These are phyloP conservation scores for Torulaspora globosa DNA, from an alignment of 1,139 yeast species.

Conservation along the genomic window DNA sequence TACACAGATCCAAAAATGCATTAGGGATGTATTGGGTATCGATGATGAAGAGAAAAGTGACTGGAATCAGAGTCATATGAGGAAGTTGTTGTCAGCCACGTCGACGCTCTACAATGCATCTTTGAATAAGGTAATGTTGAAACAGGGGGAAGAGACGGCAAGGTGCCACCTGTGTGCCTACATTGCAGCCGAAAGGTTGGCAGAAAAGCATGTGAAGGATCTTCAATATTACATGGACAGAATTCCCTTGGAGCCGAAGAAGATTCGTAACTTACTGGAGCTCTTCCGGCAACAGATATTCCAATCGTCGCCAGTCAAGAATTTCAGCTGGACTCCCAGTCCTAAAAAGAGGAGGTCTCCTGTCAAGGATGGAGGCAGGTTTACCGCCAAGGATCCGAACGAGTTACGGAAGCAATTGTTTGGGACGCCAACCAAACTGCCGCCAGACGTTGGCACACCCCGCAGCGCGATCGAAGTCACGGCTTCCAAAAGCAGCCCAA, in stretches of 20 bases:
- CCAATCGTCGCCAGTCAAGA: conserved; percentile 34
- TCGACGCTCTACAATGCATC: conserved; percentile 51
- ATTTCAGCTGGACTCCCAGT: conserved; percentile 32
- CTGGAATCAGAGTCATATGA: conserved; percentile 46
- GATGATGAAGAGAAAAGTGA: conserved; percentile 34
- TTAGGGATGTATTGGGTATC: conserved; percentile 23
- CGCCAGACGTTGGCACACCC: neutral
- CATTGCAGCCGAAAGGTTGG: conserved; percentile 52
- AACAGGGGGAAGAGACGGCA: conserved; percentile 55
- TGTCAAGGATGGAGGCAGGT: conserved; percentile 24
- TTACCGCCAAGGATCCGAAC: conserved; percentile 31
- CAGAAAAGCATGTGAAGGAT: conserved; percentile 43
- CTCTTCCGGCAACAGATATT: conserved; percentile 41
- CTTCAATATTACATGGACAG: conserved; percentile 43
- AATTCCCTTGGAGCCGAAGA: conserved; percentile 57
- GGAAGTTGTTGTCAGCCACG: conserved; percentile 47
- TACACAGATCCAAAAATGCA: conserved; percentile 22
- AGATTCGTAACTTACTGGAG: conserved; percentile 41
- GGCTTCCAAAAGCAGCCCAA: conserved; percentile 10
- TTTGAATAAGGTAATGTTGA: conserved; percentile 46
- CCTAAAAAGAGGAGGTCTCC: conserved; percentile 28
- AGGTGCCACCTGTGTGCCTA: conserved; percentile 64
- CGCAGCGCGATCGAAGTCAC: neutral
- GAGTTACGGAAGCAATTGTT: conserved; percentile 30
- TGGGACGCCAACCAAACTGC: conserved; percentile 27